phyloP scores from a whole-genome alignment of 1,284 basidiomycete genomes.

The Apiotrichum domesticum region DNA sequence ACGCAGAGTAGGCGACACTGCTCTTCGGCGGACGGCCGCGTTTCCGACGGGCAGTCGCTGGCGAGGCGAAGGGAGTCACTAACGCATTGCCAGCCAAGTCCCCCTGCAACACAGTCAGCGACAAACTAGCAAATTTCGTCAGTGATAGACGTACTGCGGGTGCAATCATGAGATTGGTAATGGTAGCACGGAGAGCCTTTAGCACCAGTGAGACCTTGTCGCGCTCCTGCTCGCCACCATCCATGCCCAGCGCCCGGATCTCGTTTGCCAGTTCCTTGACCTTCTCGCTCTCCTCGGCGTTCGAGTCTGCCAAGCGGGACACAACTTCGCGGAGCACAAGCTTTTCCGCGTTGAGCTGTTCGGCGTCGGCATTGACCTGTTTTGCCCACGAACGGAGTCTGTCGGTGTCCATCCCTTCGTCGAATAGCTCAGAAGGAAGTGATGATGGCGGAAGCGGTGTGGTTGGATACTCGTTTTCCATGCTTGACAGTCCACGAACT shows the following conservation, averaged over 20 bases:
- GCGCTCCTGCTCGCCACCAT: slow-evolving; percentile 21
- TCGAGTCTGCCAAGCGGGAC: slow-evolving; percentile 20
- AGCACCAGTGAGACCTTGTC: slow-evolving; percentile 23
- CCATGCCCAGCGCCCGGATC: slow-evolving; percentile 19
- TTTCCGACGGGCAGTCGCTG: slow-evolving; percentile 31
- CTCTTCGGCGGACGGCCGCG: slow-evolving; percentile 33
- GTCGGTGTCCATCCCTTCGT: slow-evolving; percentile 4
- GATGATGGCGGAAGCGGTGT: not conserved
- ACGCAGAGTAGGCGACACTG: not conserved
- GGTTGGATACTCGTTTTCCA: not conserved
- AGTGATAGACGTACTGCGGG: slow-evolving; percentile 7
- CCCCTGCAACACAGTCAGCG: slow-evolving; percentile 1
- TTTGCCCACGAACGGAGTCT: slow-evolving; percentile 1
- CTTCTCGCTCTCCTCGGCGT: slow-evolving; percentile 22
- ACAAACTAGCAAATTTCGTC: not conserved
- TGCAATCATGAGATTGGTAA: slow-evolving; percentile 8
- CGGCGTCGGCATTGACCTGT: slow-evolving; percentile 7
- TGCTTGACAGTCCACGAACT: slow-evolving; percentile 6
- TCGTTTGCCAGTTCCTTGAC: slow-evolving; percentile 24
- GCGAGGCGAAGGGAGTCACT: slow-evolving; percentile 27
- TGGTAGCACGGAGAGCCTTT: slow-evolving; percentile 16
- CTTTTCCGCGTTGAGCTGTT: slow-evolving; percentile 10
- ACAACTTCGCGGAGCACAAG: slow-evolving; percentile 20
- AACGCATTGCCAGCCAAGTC: not conserved
- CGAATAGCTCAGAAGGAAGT: slow-evolving; percentile 4